These are phyloP conservation scores for Trifolium dubium DNA, from an alignment of 306 rosid species.

Conservation along the genomic window DNA sequence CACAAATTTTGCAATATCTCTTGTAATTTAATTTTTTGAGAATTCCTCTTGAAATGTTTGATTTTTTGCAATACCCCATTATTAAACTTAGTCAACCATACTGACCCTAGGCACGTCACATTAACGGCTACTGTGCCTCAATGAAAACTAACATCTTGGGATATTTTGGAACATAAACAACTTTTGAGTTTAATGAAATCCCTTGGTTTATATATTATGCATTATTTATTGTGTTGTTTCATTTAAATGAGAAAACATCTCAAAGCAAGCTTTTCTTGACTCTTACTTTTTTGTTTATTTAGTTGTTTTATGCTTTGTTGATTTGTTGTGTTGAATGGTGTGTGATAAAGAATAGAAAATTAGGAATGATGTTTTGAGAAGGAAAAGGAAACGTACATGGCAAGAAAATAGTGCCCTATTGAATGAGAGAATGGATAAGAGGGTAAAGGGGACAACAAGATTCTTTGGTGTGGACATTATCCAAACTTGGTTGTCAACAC, in stretches of 20 bases:
- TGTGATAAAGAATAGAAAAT: slow-evolving; percentile 9
- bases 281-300: neutral
- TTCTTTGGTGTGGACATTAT: slow-evolving; percentile 23
- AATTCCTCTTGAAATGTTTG: too few species aligned
- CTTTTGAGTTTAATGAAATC: slow-evolving; percentile 15
- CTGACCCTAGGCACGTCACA: slow-evolving; percentile 63
- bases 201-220: neutral
- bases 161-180: slow-evolving; percentile 16
- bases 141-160: slow-evolving; percentile 28
- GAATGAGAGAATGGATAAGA: slow-evolving; percentile 11
- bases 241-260: neutral
- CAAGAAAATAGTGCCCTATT: slow-evolving; percentile 19
- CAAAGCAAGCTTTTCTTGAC: neutral
- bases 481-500: slow-evolving; percentile 32
- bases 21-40: too few species aligned
- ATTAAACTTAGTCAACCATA: too few species aligned
- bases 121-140: slow-evolving; percentile 63
- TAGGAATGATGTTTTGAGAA: slow-evolving; percentile 28
- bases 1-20: too few species aligned
- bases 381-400: slow-evolving; percentile 29
- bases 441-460: neutral
- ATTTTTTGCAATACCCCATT: too few species aligned
- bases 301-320: neutral
- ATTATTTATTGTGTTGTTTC: neutral
- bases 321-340: neutral